These are phyloP conservation scores for Prunus kanzakura DNA, from an alignment of 306 rosid genomes.

Conservation along the genomic window DNA sequence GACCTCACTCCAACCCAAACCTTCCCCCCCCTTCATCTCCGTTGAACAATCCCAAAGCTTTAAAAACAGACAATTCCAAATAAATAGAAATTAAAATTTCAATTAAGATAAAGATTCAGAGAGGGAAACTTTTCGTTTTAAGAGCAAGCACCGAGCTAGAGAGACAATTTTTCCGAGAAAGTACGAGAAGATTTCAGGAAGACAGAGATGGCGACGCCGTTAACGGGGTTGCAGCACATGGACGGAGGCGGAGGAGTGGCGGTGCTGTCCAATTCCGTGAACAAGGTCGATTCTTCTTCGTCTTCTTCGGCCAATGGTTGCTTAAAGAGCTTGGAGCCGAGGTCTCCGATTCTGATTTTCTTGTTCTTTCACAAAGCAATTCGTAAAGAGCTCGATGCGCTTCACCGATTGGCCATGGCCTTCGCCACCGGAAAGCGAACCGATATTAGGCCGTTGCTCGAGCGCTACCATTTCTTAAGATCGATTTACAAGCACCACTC, in stretches of 20 bases:
- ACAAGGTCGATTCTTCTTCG: conserved; percentile 63
- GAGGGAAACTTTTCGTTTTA: not conserved
- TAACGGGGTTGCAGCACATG: conserved; percentile 54
- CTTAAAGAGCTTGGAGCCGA: conserved; percentile 48
- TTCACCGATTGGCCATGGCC: conserved; percentile 81
- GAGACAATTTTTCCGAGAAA: conserved; percentile 11
- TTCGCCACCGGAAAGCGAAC: conserved; percentile 73
- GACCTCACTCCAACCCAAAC: conserved; percentile 26
- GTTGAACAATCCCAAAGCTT: conserved; percentile 22
- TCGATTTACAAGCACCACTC: conserved; percentile 87
- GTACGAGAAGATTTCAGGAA: conserved; percentile 9
- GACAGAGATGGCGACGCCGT: conserved; percentile 68
- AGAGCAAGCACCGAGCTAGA: conserved; percentile 2
- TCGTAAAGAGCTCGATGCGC: conserved; percentile 84
- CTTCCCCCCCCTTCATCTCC: conserved; percentile 30
- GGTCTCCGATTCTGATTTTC: conserved; percentile 86
- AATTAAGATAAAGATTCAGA: not conserved
- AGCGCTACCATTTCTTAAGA: conserved; percentile 77
- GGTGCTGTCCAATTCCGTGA: conserved; percentile 59
- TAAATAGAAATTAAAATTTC: not conserved
- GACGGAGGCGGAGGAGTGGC: conserved; percentile 73
- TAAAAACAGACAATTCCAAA: not conserved
- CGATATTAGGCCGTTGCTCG: conserved; percentile 64
- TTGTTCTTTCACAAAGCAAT: conserved; percentile 84
- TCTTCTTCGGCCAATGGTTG: conserved; percentile 33